Percentiles rank a stretch among this genome's conserved stretches.
Evolutionary conservation across 225 moss, liverwort and hornwort species (phyloP).

Genomic region (Pleurozium schreberi): DNA sequence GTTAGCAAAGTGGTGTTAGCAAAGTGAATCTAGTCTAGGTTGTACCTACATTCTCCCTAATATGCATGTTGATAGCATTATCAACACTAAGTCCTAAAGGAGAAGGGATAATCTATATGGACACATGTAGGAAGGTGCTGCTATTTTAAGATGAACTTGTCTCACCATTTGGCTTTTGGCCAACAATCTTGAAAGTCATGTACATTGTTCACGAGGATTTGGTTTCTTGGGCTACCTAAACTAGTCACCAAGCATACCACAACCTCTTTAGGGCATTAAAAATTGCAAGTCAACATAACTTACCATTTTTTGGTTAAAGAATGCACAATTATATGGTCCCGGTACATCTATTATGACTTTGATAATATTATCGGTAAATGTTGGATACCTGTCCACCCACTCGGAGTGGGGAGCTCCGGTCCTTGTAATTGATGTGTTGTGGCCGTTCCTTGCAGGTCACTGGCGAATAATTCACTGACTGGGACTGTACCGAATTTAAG

Average conservation of each 20-base stretch:
- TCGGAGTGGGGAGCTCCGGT: background rate
- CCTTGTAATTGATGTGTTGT: background rate
- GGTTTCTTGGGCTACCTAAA: background rate
- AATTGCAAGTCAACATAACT: background rate
- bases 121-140: background rate
- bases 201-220: too few relatives aligned
- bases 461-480: constrained; percentile 13
- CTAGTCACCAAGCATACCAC: background rate
- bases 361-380: background rate
- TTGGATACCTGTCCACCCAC: background rate
- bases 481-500: constrained; percentile 29
- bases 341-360: background rate
- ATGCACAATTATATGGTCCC: background rate
- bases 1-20: background rate
- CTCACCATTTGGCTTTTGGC: background rate
- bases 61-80: background rate
- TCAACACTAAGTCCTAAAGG: background rate
- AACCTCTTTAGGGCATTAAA: background rate
- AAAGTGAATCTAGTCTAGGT: too few relatives aligned
- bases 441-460: background rate
- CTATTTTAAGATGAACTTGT: background rate
- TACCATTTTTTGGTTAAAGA: background rate
- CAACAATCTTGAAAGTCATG: background rate
- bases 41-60: background rate
- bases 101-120: background rate